Percentiles rank a stretch among this genome's conserved stretches.
phyloP scores from a whole-genome alignment of 2,329 filamentous ascomycete genomes.

The Monosporascus cannonballus region DNA sequence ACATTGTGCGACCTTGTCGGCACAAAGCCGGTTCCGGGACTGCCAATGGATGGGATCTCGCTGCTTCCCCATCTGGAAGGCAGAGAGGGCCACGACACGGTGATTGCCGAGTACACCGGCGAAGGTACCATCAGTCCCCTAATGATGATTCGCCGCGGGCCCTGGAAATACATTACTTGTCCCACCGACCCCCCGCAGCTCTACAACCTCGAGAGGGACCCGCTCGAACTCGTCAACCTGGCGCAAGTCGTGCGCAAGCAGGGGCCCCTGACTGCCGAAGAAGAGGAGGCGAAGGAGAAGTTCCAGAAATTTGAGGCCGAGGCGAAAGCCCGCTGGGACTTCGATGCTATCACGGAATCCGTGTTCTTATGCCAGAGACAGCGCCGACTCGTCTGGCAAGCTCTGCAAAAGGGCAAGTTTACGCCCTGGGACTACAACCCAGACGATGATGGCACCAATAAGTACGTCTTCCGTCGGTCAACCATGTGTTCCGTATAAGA shows the following conservation, averaged over 20 bases:
- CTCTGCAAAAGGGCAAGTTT: constrained; percentile 68
- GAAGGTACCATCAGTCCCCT: constrained; percentile 85
- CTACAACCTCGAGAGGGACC: constrained; percentile 72
- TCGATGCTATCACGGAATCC: constrained; percentile 67
- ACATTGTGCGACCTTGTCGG: constrained; percentile 82
- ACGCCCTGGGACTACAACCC: constrained; percentile 86
- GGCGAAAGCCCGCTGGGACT: constrained; percentile 72
- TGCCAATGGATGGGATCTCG: constrained; percentile 84
- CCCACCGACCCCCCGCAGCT: constrained; percentile 79
- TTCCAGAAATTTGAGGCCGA: constrained; percentile 68
- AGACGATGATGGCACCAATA: constrained; percentile 59
- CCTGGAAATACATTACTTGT: constrained; percentile 88
- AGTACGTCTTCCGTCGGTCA: constrained; percentile 37
- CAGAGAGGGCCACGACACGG: constrained; percentile 67
- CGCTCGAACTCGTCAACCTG: constrained; percentile 71
- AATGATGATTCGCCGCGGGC: constrained; percentile 87
- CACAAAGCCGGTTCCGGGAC: constrained; percentile 57
- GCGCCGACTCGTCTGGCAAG: constrained; percentile 71
- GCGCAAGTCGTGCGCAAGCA: constrained; percentile 39
- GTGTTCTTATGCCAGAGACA: constrained; percentile 74
- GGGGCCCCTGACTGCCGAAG: constrained; percentile 31
- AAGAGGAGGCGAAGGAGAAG: constrained; percentile 40
- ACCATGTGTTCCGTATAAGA: constrained; percentile 17
- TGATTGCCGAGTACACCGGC: constrained; percentile 92
- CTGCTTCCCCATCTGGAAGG: constrained; percentile 72